phyloP scores from a whole-genome alignment of 2,329 filamentous ascomycete genomes.

The Penicillium sp. region DNA sequence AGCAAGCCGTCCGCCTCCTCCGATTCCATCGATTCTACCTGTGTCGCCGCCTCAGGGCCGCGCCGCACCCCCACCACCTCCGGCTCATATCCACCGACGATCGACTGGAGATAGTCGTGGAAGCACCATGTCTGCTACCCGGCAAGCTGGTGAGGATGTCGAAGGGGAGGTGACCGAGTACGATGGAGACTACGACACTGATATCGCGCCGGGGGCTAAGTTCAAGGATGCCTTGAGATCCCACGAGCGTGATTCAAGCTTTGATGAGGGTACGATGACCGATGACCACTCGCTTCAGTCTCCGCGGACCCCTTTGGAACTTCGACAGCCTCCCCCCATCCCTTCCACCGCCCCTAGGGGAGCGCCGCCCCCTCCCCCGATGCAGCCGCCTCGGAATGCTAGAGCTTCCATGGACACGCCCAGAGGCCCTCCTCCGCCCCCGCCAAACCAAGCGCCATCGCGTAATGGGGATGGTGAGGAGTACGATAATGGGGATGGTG shows the following conservation, averaged over 20 bases:
- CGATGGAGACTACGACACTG: conserved; percentile 96
- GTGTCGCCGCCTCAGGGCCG: conserved; percentile 49
- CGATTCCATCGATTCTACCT: conserved; percentile 39
- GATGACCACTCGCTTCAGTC: conserved; percentile 53
- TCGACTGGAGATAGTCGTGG: conserved; percentile 55
- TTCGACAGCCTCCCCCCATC: conserved; percentile 48
- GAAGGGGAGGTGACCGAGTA: conserved; percentile 87
- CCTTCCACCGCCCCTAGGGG: conserved; percentile 56
- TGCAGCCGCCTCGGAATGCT: conserved; percentile 51
- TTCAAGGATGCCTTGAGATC: conserved; percentile 90
- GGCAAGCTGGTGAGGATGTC: conserved; percentile 54
- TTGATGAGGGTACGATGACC: conserved; percentile 61
- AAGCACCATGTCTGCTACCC: conserved; percentile 41
- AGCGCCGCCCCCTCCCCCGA: conserved; percentile 62
- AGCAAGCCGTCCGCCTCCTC: conserved; percentile 43
- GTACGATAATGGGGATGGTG: conserved; percentile 51
- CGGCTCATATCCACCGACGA: conserved; percentile 50
- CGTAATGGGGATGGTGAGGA: conserved; percentile 49
- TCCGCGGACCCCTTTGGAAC: conserved; percentile 39
- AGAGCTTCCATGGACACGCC: conserved; percentile 32
- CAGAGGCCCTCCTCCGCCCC: conserved; percentile 39
- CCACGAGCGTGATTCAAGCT: conserved; percentile 70
- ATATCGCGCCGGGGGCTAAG: conserved; percentile 88
- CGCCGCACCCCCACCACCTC: conserved; percentile 62
- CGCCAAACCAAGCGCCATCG: conserved; percentile 43